phyloP scores from a whole-genome alignment of 2,329 filamentous ascomycete genomes.

The Xylariaceae sp. region DNA sequence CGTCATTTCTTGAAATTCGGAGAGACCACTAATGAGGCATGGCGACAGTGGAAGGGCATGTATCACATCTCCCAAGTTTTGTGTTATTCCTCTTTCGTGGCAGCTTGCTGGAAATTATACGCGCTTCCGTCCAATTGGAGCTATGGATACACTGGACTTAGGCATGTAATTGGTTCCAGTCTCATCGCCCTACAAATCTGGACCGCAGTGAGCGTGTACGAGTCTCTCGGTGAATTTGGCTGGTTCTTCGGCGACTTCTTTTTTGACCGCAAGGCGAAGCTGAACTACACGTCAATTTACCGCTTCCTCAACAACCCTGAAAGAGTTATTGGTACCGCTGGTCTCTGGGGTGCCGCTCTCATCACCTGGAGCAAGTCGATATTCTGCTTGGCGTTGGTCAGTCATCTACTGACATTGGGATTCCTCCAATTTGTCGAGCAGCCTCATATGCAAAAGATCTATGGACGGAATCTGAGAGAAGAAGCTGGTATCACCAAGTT shows the following conservation, averaged over 20 bases:
- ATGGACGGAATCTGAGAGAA: slow-evolving; percentile 75
- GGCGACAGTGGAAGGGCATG: slow-evolving; percentile 95
- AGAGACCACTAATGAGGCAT: slow-evolving; percentile 84
- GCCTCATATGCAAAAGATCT: slow-evolving; percentile 97
- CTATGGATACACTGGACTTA: slow-evolving; percentile 78
- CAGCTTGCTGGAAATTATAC: slow-evolving; percentile 97
- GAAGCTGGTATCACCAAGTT: slow-evolving; percentile 92
- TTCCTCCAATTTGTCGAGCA: slow-evolving; percentile 94
- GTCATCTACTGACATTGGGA: slow-evolving; percentile 77
- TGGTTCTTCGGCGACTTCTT: slow-evolving; percentile 99
- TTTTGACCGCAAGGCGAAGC: slow-evolving; percentile 80
- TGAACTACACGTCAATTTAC: slow-evolving; percentile 96
- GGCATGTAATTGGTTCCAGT: slow-evolving; percentile 78
- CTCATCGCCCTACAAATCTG: slow-evolving; percentile 85
- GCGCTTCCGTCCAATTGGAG: slow-evolving; percentile 79
- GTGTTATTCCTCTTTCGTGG: slow-evolving; percentile 84
- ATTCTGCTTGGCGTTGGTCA: slow-evolving; percentile 79
- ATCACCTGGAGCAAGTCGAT: slow-evolving; percentile 88
- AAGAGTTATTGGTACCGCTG: slow-evolving; percentile 85
- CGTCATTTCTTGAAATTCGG: slow-evolving; percentile 97
- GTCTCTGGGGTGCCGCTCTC: slow-evolving; percentile 90
- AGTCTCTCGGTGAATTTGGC: slow-evolving; percentile 93
- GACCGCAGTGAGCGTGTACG: slow-evolving; percentile 90
- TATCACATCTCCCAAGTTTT: slow-evolving; percentile 91
- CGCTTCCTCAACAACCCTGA: slow-evolving; percentile 98